These are phyloP conservation scores for Boletus smithii DNA, from an alignment of 1,284 basidiomycete genomes.

Conservation along the genomic window DNA sequence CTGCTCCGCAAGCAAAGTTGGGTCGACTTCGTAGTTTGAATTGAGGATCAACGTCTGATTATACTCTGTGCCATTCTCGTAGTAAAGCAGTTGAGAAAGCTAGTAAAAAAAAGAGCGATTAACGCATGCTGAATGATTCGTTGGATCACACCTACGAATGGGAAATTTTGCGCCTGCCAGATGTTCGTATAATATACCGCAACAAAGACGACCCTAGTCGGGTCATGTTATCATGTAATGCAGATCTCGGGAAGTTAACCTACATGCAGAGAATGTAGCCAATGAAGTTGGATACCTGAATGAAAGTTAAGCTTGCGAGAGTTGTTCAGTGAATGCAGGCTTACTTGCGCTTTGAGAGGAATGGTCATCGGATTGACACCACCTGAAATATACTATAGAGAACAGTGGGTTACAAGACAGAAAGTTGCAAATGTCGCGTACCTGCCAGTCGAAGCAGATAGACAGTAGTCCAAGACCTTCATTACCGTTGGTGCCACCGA, in stretches of 20 bases:
- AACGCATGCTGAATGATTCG: neutral
- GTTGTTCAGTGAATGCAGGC: neutral
- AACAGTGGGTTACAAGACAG: neutral
- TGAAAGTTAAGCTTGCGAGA: neutral
- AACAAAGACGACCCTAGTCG: conserved; percentile 41
- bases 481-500: conserved; percentile 60
- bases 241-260: neutral
- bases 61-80: conserved; percentile 45
- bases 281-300: conserved; percentile 41
- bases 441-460: conserved; percentile 57
- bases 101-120: neutral
- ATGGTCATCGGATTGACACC: conserved; percentile 45
- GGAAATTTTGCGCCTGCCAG: conserved; percentile 47
- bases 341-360: conserved; percentile 43
- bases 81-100: conserved; percentile 49
- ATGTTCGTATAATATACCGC: conserved; percentile 46
- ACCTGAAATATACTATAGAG: conserved; percentile 43
- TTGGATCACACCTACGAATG: conserved; percentile 37
- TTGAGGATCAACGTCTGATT: conserved; percentile 48
- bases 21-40: conserved; percentile 46
- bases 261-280: conserved; percentile 50
- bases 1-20: conserved; percentile 39
- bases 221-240: neutral
- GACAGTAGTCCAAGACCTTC: conserved; percentile 51
- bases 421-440: neutral